Evolutionary conservation across 371 early-diverging fungal genomes (phyloP), one percentile per base, ranked within the genome.

Genomic region (Mucor lusitanicus): DNA sequence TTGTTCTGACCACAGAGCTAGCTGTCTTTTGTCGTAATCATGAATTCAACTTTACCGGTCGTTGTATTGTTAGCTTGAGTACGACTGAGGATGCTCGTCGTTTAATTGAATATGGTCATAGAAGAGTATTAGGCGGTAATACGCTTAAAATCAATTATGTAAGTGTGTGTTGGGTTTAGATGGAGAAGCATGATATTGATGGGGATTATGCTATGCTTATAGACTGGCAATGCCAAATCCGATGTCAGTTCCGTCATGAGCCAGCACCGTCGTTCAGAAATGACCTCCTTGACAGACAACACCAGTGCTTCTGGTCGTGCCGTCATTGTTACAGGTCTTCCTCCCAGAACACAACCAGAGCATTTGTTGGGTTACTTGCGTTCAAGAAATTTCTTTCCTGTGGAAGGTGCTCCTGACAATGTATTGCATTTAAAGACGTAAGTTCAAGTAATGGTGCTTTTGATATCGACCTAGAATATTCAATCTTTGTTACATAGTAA

Each of bases 101-200:
- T 25, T 59, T 83, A 28, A 25, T 76, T 25, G 73, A 79, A 48
- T 80, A 83, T 44, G 79, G 72, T 44, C 64, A 77, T 50, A 64
- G 68, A 68, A 76, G 82, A 61, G 40, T 74, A 35, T 58, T 83
- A 12, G 81, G 81, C 53, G 83, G 83, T 5, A 74, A 76, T 39
- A 42, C 74, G 2, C 35, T 83, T 15, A 75, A 72, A 11, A 54
- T 74, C 64, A 46, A 39, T 4, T 75, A 63, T 70, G 83, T 80
- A 74, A 80, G 77, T 70, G 23, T 40, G 62, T 58, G 40, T 13
- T 23, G 6, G 3, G 19, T 30, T 39, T 23, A 42, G 19, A 32
- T 13, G 42, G 21, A 39, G 19, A 54, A 23, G 13, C 48, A 35
- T 27, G 32, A 25, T 25, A n/a, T n/a, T n/a, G n/a, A n/a, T n/a